Percentiles rank a stretch among this genome's conserved stretches.
phyloP scores from a whole-genome alignment of 2,329 filamentous ascomycete species.

The Pyrenochaeta sp. region DNA sequence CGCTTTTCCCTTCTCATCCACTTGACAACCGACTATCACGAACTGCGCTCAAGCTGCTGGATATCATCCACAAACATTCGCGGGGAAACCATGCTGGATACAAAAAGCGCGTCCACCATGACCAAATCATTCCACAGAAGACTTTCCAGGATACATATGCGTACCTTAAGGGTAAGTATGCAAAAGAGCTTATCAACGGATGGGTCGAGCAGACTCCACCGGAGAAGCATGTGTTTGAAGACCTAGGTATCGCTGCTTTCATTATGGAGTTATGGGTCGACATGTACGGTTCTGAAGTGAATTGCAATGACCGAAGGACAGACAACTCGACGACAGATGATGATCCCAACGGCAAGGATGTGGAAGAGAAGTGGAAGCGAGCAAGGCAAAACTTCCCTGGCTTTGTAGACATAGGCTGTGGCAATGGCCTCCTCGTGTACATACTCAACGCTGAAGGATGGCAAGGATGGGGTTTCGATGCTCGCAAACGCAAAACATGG shows the following conservation, averaged over 20 bases:
- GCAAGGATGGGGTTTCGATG: slow-evolving; percentile 89
- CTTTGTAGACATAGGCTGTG: slow-evolving; percentile 95
- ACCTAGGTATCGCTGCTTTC: slow-evolving; percentile 89
- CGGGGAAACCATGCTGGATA: slow-evolving; percentile 72
- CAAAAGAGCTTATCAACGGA: slow-evolving; percentile 70
- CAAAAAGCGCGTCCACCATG: slow-evolving; percentile 83
- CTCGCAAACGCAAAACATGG: slow-evolving; percentile 87
- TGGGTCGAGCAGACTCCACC: slow-evolving; percentile 93
- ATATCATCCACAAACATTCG: slow-evolving; percentile 77
- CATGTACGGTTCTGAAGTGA: slow-evolving; percentile 69
- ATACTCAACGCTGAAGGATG: slow-evolving; percentile 85
- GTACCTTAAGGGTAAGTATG: slow-evolving; percentile 80
- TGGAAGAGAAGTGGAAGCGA: slow-evolving; percentile 13
- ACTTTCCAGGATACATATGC: slow-evolving; percentile 84
- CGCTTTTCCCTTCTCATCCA: slow-evolving; percentile 53
- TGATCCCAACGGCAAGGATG: neutral
- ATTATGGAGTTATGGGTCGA: slow-evolving; percentile 88
- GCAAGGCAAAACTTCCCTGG: slow-evolving; percentile 70
- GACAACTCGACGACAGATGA: neutral
- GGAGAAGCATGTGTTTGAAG: slow-evolving; percentile 93
- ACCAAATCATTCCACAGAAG: slow-evolving; percentile 79
- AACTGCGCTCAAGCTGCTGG: slow-evolving; percentile 73
- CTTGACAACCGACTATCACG: slow-evolving; percentile 65
- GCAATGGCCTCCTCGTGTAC: slow-evolving; percentile 89
- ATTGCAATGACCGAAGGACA: slow-evolving; percentile 10